Conservation (phyloP, 176 grass and related monocot genomes). For the Cenchrus purpureus region DNA sequence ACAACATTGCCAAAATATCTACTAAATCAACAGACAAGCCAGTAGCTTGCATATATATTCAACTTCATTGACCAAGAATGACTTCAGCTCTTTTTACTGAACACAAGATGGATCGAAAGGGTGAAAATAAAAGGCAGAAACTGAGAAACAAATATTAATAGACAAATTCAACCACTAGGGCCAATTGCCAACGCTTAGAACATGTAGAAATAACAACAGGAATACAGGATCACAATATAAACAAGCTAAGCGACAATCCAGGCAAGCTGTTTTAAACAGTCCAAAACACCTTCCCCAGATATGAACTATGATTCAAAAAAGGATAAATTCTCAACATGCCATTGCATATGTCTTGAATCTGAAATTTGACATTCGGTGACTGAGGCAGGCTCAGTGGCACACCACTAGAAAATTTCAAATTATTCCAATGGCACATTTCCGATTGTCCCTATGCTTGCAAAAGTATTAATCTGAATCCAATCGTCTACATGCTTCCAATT, state of each 20-base stretch:
- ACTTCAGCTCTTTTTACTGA: neutral
- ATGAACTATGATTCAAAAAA: neutral
- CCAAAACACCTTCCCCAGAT: neutral
- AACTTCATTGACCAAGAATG: neutral
- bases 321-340: neutral
- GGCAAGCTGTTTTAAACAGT: neutral
- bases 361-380: neutral
- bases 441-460: neutral
- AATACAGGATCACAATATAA: neutral
- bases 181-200: neutral
- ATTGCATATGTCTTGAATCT: neutral
- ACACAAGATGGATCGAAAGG: neutral
- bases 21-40: neutral
- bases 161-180: neutral
- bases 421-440: neutral
- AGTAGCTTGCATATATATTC: neutral
- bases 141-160: neutral
- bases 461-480: neutral
- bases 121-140: neutral
- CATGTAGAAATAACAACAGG: neutral
- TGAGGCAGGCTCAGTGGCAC: too few relatives aligned
- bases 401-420: too few relatives aligned
- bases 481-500: neutral
- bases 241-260: slow-evolving; percentile 1
- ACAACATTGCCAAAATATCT: neutral